Evolutionary conservation across 345 rosid genomes (phyloP).

Genomic region (Salix exigua): DNA sequence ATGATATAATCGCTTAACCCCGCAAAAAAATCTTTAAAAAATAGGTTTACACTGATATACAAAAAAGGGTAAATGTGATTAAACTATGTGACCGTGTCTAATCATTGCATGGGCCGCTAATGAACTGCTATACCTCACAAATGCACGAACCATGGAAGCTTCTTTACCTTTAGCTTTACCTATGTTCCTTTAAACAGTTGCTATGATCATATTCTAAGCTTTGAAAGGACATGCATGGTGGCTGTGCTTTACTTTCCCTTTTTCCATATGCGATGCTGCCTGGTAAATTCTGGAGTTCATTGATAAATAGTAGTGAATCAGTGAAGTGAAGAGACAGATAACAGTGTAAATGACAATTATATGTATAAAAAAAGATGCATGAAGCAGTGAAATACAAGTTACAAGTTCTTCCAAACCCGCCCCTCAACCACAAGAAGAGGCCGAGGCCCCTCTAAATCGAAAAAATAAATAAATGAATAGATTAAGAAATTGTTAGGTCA

Average conservation of each 20-base stretch:
- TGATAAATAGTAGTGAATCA: neutral
- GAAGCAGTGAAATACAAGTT: neutral
- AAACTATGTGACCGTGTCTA: neutral
- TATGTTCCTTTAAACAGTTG: neutral
- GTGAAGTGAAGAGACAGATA: neutral
- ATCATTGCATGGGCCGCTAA: neutral
- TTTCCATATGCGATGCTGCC: neutral
- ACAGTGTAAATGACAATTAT: too few species aligned
- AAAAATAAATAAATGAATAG: neutral
- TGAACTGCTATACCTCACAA: neutral
- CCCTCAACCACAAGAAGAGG: neutral
- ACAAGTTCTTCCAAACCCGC: neutral
- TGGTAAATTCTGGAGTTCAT: neutral
- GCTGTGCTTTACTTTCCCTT: neutral
- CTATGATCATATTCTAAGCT: neutral
- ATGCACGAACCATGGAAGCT: neutral
- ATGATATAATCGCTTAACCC: too few species aligned
- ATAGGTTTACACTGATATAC: too few species aligned
- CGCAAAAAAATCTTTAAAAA: too few species aligned
- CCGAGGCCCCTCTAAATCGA: neutral
- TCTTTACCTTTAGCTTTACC: neutral
- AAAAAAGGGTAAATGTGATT: too few species aligned
- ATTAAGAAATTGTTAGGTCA: neutral
- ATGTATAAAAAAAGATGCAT: too few species aligned
- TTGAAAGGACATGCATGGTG: neutral